A percentile compares a stretch with the other conserved stretches of the same genome.
phyloP scores from a whole-genome alignment of 2,329 filamentous ascomycete genomes.

The Dactylellina sp. region DNA sequence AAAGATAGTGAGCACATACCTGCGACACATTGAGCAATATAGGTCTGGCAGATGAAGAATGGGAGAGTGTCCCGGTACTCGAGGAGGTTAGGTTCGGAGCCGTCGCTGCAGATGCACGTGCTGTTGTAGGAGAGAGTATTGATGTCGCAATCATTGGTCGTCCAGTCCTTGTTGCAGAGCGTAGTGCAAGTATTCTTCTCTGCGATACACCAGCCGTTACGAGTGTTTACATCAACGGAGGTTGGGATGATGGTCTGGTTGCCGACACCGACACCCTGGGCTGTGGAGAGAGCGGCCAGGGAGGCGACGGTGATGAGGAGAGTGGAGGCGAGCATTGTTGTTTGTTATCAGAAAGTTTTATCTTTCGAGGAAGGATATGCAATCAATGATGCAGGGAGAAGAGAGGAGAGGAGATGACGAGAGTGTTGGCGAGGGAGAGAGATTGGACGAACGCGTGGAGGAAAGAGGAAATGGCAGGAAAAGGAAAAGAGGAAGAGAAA shows the following conservation, averaged over 20 bases:
- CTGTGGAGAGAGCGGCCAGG: conserved; percentile 28
- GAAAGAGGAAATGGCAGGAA: conserved; percentile 9
- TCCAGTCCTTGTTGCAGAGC: conserved; percentile 50
- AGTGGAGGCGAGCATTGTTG: conserved; percentile 30
- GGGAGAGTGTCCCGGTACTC: conserved; percentile 47
- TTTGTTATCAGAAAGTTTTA: conserved; percentile 6
- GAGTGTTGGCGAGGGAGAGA: conserved; percentile 1
- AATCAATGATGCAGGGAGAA: conserved; percentile 4
- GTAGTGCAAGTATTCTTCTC: conserved; percentile 52
- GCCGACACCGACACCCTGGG: conserved; percentile 46
- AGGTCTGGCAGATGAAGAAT: conserved; percentile 48
- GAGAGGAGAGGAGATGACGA: conserved; percentile 10
- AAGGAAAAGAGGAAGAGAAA: not conserved
- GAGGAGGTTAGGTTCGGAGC: conserved; percentile 40
- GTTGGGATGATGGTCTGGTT: conserved; percentile 53
- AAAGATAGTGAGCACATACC: conserved; percentile 21
- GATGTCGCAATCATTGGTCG: conserved; percentile 48
- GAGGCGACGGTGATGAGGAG: conserved; percentile 21
- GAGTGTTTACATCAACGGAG: conserved; percentile 49
- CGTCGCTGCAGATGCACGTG: conserved; percentile 42
- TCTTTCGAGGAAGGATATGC: not conserved
- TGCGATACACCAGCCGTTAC: conserved; percentile 49
- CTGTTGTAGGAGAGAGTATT: conserved; percentile 11
- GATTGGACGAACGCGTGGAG: not conserved
- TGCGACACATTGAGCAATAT: conserved; percentile 52